Base-by-base conservation (phyloP, 1,284 basidiomycete genomes). In the Erythrobasidium hasegawianum region DNA sequence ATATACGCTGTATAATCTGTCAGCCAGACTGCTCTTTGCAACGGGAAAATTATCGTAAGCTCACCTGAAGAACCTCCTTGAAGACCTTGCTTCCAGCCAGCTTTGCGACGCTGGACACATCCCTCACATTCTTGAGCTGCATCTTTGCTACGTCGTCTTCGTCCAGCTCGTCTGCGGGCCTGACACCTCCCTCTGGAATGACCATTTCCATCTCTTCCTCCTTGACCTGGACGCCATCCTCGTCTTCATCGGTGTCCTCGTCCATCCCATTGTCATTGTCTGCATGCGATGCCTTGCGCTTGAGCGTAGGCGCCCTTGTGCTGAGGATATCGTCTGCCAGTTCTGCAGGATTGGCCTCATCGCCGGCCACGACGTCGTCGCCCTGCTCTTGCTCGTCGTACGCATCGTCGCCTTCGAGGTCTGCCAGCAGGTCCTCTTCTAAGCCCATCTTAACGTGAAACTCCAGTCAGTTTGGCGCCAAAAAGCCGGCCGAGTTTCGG, bases 111-210 rank as follows among this genome's bases (percentile, higher is more conserved):
- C 86, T 89, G 62, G 81, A 80, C 16, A 97, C 89, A 77, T 94
- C 90, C 72, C 87, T 87, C 38, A 97, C 83, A 39, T 79, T 81
- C 9, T 85, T 85, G 49, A 98, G 80, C 74, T 97, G 90, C 86
- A 96, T 93, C 72, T 85, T 83, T 75, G 94, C 87, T 29, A 97
- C 94, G 64, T 94, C 91, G 70, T 93, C 92, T 41, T 83, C 86
- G 76, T 96, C 91, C 49, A 97, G 81, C 78, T 97, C 93, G 26
- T 96, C 93, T 8, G 94, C 89, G 8, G 95, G 95, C 71, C 85
- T 85, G 1, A 95, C 82, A 3, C 95, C 95, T 4, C 93, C 94
- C 71, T 90, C 87, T 0, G 94, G 84, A 0, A 97, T 86, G n/a
- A 88, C 81, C 4, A 84, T 83, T 9, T 73, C 72, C 10, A 73